Conservation (phyloP, 805 yeast species). For the Jamesozyma hellenica region DNA sequence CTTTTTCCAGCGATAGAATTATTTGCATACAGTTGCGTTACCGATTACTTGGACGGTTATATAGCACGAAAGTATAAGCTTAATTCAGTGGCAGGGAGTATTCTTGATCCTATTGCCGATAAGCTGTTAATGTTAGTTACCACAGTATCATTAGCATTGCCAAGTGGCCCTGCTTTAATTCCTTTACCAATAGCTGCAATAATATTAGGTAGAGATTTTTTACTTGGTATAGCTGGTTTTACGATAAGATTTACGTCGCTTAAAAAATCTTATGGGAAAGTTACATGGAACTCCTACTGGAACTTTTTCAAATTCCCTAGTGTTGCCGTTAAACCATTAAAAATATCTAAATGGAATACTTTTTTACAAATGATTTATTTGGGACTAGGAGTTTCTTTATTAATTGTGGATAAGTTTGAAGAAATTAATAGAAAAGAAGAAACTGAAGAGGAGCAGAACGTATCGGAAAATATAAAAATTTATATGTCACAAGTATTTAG, state of each 20-base stretch:
- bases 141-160: constrained; percentile 59
- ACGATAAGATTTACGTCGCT: constrained; percentile 58
- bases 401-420: constrained; percentile 10
- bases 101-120: constrained; percentile 93
- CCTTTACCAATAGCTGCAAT: constrained; percentile 59
- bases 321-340: constrained; percentile 81
- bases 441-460: not conserved
- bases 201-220: constrained; percentile 76
- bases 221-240: constrained; percentile 62
- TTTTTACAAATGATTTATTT: constrained; percentile 86
- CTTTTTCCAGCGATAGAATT: constrained; percentile 56
- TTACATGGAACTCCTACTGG: constrained; percentile 58
- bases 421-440: constrained; percentile 6
- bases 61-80: constrained; percentile 74
- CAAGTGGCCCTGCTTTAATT: constrained; percentile 44
- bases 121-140: constrained; percentile 80
- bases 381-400: constrained; percentile 45
- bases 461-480: not conserved
- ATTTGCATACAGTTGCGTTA: constrained; percentile 76
- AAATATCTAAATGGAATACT: constrained; percentile 80
- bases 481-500: constrained; percentile 4
- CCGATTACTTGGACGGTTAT: constrained; percentile 87
- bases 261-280: constrained; percentile 12
- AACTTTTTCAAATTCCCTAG: constrained; percentile 65
- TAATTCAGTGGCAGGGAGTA: constrained; percentile 77